phyloP scores from a whole-genome alignment of 441 rosid genomes.

The Populus hybrid region DNA sequence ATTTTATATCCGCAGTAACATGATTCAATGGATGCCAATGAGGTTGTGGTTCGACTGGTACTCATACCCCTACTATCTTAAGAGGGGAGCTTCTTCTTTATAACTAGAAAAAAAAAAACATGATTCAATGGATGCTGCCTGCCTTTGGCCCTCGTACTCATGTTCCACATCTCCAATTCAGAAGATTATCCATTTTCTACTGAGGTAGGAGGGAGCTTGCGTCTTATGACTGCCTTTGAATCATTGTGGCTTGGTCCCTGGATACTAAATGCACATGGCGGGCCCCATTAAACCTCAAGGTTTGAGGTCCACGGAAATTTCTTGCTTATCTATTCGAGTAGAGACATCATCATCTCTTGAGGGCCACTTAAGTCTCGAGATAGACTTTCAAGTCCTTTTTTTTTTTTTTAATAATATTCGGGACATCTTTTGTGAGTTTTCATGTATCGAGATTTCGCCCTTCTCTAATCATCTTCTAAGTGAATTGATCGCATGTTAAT shows the following conservation, averaged over 20 bases:
- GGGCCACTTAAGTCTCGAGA: background rate
- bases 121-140: background rate
- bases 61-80: too few species aligned
- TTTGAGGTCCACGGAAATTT: background rate
- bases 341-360: background rate
- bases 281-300: conserved; percentile 4
- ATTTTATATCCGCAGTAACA: background rate
- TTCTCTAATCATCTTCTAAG: too few species aligned
- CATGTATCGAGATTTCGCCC: background rate
- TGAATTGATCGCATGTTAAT: too few species aligned
- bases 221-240: background rate
- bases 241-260: background rate
- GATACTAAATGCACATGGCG: conserved; percentile 11
- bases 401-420: background rate
- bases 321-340: background rate
- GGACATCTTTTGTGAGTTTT: background rate
- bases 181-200: too few species aligned
- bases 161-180: too few species aligned
- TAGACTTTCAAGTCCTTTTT: too few species aligned
- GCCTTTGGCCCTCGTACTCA: too few species aligned
- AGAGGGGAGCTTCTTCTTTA: background rate
- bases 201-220: background rate
- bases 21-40: background rate
- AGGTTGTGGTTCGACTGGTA: too few species aligned
- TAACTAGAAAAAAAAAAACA: background rate